Percentiles rank a stretch among this genome's conserved stretches.
Conservation (phyloP, 2,329 filamentous ascomycete genomes). For the Aureobasidium lini region DNA sequence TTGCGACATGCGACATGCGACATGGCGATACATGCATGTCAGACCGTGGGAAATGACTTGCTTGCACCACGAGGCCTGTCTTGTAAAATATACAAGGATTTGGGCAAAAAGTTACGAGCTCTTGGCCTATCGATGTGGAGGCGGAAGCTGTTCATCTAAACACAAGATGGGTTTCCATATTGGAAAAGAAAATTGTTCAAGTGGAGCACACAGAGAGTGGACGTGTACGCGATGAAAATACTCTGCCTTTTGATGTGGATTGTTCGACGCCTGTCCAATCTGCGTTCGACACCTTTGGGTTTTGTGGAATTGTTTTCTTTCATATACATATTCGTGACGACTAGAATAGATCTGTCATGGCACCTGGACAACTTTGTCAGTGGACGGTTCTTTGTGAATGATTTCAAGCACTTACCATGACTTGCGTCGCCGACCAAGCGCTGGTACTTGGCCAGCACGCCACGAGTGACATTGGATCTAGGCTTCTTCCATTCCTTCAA, state of each 20-base stretch:
- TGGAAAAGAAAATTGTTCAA: no score
- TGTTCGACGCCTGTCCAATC: no score
- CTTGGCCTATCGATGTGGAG: no score
- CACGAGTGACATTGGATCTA: constrained; percentile 65
- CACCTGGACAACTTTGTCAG: constrained; percentile 28
- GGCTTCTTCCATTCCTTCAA: constrained; percentile 63
- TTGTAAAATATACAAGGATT: not conserved
- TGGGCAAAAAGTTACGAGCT: no score
- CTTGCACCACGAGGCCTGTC: not conserved
- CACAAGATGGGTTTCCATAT: no score
- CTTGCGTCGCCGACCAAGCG: constrained; percentile 82
- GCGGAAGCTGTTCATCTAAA: no score
- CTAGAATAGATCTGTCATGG: constrained; percentile 71
- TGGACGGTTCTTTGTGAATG: not conserved
- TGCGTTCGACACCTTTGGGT: no score
- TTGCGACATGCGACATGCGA: not conserved
- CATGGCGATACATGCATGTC: not conserved
- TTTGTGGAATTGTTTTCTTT: no score
- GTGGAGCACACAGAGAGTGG: no score
- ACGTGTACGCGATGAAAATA: no score
- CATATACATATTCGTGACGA: not conserved
- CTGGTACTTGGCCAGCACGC: constrained; percentile 85
- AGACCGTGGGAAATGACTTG: not conserved
- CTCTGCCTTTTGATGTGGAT: no score
- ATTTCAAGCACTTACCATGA: constrained; percentile 48